These are phyloP conservation scores for Lepiota brunneoincarnata DNA, from an alignment of 768 basidiomycete genomes.

Conservation along the genomic window DNA sequence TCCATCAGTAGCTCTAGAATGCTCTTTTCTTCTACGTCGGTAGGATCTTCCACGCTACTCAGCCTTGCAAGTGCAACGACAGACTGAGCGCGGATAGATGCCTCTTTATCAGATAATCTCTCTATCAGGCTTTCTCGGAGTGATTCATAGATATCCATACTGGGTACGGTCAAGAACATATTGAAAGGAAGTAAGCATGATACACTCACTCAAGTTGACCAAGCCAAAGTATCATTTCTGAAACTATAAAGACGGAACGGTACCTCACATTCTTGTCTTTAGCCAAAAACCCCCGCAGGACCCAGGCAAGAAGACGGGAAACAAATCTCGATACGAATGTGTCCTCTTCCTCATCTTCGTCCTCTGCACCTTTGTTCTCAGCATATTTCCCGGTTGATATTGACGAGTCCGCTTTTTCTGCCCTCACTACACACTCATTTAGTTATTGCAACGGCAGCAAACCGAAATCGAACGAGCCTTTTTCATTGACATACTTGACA, in stretches of 20 bases:
- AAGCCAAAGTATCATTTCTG: slow-evolving; percentile 79
- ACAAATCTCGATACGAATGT: slow-evolving; percentile 70
- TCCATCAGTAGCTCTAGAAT: slow-evolving; percentile 70
- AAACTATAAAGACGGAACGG: slow-evolving; percentile 76
- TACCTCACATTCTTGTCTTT: slow-evolving; percentile 91
- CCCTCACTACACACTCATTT: slow-evolving; percentile 19
- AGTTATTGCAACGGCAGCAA: background rate
- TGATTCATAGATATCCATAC: slow-evolving; percentile 76
- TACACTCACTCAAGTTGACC: slow-evolving; percentile 83
- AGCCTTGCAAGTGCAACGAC: slow-evolving; percentile 78
- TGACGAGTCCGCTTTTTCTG: slow-evolving; percentile 28
- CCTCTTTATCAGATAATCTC: slow-evolving; percentile 85
- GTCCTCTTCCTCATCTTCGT: slow-evolving; percentile 53
- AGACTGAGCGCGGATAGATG: slow-evolving; percentile 79
- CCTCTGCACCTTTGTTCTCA: slow-evolving; percentile 36
- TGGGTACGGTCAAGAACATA: slow-evolving; percentile 27
- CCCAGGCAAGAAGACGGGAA: slow-evolving; percentile 61
- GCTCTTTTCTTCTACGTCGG: slow-evolving; percentile 50
- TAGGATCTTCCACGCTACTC: slow-evolving; percentile 66
- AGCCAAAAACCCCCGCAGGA: slow-evolving; percentile 80
- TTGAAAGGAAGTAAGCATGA: background rate
- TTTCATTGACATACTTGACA: slow-evolving; percentile 77
- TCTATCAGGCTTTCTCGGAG: slow-evolving; percentile 71
- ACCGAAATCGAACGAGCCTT: slow-evolving; percentile 50
- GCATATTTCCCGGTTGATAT: slow-evolving; percentile 14